phyloP scores from a whole-genome alignment of 148 eudicot genomes.

The Chenopodium formosanum region DNA sequence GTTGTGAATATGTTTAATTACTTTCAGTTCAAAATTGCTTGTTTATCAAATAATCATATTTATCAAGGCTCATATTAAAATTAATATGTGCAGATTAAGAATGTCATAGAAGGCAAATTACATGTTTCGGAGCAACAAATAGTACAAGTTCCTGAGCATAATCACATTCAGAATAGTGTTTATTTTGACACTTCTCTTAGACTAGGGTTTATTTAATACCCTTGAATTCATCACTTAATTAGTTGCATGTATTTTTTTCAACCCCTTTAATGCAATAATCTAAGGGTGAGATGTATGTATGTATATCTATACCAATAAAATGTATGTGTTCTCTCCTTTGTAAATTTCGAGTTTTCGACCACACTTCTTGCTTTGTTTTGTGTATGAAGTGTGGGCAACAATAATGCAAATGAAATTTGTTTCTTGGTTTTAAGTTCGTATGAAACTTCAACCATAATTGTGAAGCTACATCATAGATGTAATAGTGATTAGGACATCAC shows the following conservation, averaged over 20 bases:
- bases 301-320: no score
- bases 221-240: background rate
- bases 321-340: no score
- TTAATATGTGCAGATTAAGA: background rate
- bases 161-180: constrained; percentile 15
- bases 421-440: no score
- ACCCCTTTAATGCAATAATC: background rate
- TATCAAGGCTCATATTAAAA: background rate
- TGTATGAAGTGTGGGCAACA: no score
- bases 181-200: constrained; percentile 29
- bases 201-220: constrained; percentile 12
- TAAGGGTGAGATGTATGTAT: background rate
- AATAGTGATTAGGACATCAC: no score
- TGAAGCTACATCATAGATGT: no score
- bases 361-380: no score
- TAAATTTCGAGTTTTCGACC: no score
- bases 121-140: constrained; percentile 11
- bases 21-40: background rate
- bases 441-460: no score
- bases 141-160: background rate
- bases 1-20: background rate
- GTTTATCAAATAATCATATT: background rate
- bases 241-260: background rate
- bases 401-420: no score
- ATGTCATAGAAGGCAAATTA: background rate